These are phyloP conservation scores for Rhododendron molle DNA, from an alignment of 148 eudicot species.

Conservation along the genomic window DNA sequence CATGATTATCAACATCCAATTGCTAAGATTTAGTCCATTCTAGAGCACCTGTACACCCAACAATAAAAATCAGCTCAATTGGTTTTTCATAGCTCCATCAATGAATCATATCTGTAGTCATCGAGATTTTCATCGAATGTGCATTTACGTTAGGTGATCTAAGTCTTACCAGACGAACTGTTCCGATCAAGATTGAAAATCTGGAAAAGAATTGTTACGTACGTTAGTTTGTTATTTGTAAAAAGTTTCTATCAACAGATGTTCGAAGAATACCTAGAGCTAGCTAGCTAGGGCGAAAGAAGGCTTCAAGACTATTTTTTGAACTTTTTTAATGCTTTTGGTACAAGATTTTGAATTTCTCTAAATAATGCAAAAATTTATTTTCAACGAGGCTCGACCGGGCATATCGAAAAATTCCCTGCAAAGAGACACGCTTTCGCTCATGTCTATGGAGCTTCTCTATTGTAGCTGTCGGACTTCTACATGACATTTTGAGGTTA, in stretches of 20 bases:
- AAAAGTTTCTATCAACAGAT: too few species aligned
- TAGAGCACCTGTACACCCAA: too few species aligned
- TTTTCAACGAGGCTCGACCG: slow-evolving; percentile 6
- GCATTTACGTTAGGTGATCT: neutral
- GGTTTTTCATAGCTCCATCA: neutral
- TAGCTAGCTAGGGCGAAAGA: too few species aligned
- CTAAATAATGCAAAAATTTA: neutral
- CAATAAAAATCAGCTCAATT: neutral
- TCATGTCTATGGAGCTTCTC: too few species aligned
- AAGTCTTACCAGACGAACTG: neutral
- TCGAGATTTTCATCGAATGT: neutral
- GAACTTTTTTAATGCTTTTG: neutral
- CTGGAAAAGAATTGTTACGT: too few species aligned
- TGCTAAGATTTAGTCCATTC: neutral
- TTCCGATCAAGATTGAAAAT: neutral
- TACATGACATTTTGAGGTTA: too few species aligned
- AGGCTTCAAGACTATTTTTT: too few species aligned
- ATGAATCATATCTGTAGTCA: neutral
- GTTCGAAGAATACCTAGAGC: too few species aligned
- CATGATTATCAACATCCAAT: neutral
- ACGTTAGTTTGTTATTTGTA: too few species aligned
- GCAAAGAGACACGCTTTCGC: too few species aligned
- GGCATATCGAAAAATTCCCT: neutral
- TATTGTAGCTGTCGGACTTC: too few species aligned
- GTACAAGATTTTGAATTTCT: too few species aligned